Conservation (phyloP, 305 asterid genomes). For the Fraxinus albicans region DNA sequence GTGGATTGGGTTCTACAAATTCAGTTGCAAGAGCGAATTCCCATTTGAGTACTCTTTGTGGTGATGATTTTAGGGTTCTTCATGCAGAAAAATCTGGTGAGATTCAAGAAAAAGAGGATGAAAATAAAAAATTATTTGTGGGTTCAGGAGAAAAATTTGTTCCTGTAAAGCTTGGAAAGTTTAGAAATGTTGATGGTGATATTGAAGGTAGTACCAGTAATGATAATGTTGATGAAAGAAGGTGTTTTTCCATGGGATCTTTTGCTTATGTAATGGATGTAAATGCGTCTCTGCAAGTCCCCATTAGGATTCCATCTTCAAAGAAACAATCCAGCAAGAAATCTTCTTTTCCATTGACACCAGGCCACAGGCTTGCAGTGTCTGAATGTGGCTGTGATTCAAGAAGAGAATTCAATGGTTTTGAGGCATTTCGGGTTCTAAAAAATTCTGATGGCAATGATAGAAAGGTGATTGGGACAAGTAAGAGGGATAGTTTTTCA, state of each 20-base stretch:
- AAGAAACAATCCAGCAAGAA: conserved; percentile 61
- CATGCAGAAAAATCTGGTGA: conserved; percentile 50
- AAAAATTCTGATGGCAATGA: conserved; percentile 17
- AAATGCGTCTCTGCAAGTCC: conserved; percentile 63
- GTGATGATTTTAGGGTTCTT: conserved; percentile 24
- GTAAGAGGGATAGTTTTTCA: conserved; percentile 50
- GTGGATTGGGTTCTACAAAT: background rate
- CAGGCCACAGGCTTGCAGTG: conserved; percentile 63
- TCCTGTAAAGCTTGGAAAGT: conserved; percentile 79
- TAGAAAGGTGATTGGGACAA: conserved; percentile 33
- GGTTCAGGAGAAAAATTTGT: conserved; percentile 51
- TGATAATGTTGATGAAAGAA: conserved; percentile 49
- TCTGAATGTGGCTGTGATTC: conserved; percentile 84
- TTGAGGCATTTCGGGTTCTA: conserved; percentile 49
- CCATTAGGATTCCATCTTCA: conserved; percentile 54
- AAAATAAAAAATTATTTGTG: conserved; percentile 8
- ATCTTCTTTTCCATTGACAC: conserved; percentile 46
- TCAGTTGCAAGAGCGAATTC: conserved; percentile 46
- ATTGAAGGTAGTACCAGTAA: conserved; percentile 39
- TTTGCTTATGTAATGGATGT: conserved; percentile 89
- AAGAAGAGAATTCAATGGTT: conserved; percentile 61
- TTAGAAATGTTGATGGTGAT: conserved; percentile 51
- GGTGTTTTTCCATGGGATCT: conserved; percentile 94
- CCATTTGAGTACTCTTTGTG: conserved; percentile 34
- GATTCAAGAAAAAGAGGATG: conserved; percentile 44